These are phyloP conservation scores for Acacia acuminata DNA, from an alignment of 306 rosid genomes.

Conservation along the genomic window DNA sequence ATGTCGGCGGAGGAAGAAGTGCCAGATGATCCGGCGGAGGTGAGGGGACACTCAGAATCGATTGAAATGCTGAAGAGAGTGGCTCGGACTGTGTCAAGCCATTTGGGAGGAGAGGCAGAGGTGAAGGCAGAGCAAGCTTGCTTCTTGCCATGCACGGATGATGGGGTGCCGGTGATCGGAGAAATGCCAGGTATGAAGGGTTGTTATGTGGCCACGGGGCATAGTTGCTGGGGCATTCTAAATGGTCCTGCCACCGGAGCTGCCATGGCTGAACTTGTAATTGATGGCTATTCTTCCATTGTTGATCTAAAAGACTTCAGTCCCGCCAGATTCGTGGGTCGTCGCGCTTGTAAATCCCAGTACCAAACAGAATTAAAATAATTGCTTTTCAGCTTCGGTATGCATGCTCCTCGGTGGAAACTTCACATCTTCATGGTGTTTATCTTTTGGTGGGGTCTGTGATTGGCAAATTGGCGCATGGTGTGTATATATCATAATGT, in stretches of 20 bases:
- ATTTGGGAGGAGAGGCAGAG: slow-evolving; percentile 59
- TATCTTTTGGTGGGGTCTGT: neutral
- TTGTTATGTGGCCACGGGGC: slow-evolving; percentile 89
- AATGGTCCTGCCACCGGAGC: slow-evolving; percentile 96
- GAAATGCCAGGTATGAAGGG: slow-evolving; percentile 63
- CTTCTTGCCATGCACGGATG: slow-evolving; percentile 81
- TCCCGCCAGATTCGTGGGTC: slow-evolving; percentile 63
- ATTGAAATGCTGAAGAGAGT: slow-evolving; percentile 66
- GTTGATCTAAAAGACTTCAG: slow-evolving; percentile 74
- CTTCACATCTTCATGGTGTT: neutral
- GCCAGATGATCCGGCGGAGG: slow-evolving; percentile 75
- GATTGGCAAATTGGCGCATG: neutral
- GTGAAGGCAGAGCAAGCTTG: slow-evolving; percentile 92
- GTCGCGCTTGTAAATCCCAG: neutral
- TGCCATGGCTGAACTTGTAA: slow-evolving; percentile 80
- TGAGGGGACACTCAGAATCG: slow-evolving; percentile 53
- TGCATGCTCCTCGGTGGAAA: neutral
- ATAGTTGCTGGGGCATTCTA: slow-evolving; percentile 89
- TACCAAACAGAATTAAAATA: neutral
- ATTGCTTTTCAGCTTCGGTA: neutral
- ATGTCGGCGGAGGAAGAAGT: slow-evolving; percentile 73
- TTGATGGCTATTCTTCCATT: slow-evolving; percentile 65
- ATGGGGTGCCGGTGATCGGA: slow-evolving; percentile 71
- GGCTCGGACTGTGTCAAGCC: slow-evolving; percentile 76
- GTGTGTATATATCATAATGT: neutral